Base-by-base conservation (phyloP, 1,284 basidiomycete species). In the Ceratobasidium sp. region DNA sequence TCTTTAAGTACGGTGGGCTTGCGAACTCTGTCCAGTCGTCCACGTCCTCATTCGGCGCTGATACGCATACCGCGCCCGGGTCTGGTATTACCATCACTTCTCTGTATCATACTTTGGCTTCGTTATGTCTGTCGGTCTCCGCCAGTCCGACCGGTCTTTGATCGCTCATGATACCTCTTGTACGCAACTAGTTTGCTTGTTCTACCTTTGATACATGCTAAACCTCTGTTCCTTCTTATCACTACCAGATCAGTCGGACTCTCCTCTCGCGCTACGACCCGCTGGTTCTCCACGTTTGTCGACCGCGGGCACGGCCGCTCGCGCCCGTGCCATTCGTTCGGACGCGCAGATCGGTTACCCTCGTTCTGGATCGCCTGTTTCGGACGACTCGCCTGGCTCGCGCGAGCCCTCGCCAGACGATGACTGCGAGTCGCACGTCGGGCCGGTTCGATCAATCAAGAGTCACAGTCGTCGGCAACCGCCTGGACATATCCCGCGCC, bases 401-500 rank as follows among this genome's bases (percentile, higher is more conserved):
- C 43, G 46, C 32, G 48, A 45, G 43, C 23, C 32, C 16, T 64
- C 32, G 61, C 28, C 52, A 18, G 52, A 36, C 26, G 65, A 69
- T 16, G 41, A 32, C 9, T 36, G 32, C 39, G 65, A 69, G 4
- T 46, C 52, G 26, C 14, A 26, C 9, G 28, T 39, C 18, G 65
- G 65, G 12, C 65, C 65, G 39, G 53, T 58, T 30, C 65, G 65
- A 53, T 52, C 53, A 10, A 41, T 41, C 39, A 69, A 69, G 65
- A 69, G 52, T 53, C 74, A 75, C 32, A 46, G 57, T 23, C 72
- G 72, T 32, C 72, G 72, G 21, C 74, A 71, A 48, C 59, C 74
- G 9, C 59, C 48, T 53, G 48, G 70, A 18, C 74, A 75, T 48
- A 73, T 75, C 34, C 74, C 74, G 23, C 64, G 74, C 18, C 74